phyloP scores from a whole-genome alignment of 805 yeast genomes.

The Lachancea nothofagi region DNA sequence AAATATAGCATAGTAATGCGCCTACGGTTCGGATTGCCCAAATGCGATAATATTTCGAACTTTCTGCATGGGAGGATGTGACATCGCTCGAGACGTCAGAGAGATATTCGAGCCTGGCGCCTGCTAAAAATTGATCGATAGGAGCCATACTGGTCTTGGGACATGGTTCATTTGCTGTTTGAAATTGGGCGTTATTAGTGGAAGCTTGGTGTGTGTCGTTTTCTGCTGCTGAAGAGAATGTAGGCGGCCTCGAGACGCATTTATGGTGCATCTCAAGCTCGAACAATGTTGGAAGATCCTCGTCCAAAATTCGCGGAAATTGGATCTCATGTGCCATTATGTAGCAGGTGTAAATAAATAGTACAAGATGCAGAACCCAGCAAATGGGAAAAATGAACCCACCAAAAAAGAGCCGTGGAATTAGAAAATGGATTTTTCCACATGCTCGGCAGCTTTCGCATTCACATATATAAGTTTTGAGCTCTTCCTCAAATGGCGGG shows the following conservation, averaged over 20 bases:
- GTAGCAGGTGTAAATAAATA: slow-evolving; percentile 20
- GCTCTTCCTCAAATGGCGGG: slow-evolving; percentile 10
- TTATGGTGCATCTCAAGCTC: slow-evolving; percentile 17
- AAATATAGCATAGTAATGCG: slow-evolving; percentile 1
- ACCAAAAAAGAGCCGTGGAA: slow-evolving; percentile 16
- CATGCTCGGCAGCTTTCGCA: slow-evolving; percentile 21
- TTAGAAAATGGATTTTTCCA: slow-evolving; percentile 4
- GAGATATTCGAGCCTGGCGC: slow-evolving; percentile 3
- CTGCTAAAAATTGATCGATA: not conserved
- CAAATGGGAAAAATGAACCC: slow-evolving; percentile 25
- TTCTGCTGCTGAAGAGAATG: too few species aligned
- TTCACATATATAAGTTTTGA: slow-evolving; percentile 18
- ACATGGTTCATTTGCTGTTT: not conserved
- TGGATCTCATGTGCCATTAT: slow-evolving; percentile 20
- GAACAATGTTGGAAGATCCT: slow-evolving; percentile 28
- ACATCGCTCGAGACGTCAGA: slow-evolving; percentile 1
- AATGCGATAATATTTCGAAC: not conserved
- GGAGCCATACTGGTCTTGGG: slow-evolving; percentile 1
- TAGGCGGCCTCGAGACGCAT: not conserved
- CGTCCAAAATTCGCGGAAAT: slow-evolving; percentile 19
- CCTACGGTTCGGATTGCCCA: slow-evolving; percentile 3
- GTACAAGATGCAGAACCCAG: slow-evolving; percentile 17
- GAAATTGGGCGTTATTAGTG: not conserved
- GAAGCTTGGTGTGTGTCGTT: too few species aligned
- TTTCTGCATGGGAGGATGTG: not conserved